These are phyloP conservation scores for Oenanthe javanica DNA, from an alignment of 140 eudicot species.

Conservation along the genomic window DNA sequence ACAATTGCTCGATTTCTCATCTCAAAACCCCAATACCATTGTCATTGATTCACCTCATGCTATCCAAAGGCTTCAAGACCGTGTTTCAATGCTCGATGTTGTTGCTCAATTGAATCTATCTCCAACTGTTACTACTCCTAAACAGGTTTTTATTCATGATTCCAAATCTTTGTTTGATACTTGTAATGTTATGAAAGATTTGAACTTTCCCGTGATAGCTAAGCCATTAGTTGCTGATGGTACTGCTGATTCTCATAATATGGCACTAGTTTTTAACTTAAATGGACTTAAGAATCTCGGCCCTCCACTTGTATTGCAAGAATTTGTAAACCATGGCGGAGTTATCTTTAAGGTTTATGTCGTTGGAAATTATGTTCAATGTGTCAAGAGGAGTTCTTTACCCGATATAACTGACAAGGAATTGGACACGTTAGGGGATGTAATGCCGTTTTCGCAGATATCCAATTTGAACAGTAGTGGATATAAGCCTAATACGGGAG, in stretches of 20 bases:
- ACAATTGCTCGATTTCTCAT: conserved; percentile 16
- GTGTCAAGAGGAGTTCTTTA: conserved; percentile 52
- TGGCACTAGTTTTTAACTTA: conserved; percentile 27
- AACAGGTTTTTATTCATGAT: conserved; percentile 29
- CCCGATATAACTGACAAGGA: conserved; percentile 42
- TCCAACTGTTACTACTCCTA: conserved; percentile 18
- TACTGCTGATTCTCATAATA: conserved; percentile 30
- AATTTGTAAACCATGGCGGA: conserved; percentile 70
- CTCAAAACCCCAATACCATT: conserved; percentile 20
- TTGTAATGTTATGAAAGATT: neutral
- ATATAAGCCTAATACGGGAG: conserved; percentile 27
- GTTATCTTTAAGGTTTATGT: conserved; percentile 64
- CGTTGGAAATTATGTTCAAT: conserved; percentile 39
- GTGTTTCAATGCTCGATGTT: conserved; percentile 53
- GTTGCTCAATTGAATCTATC: conserved; percentile 17
- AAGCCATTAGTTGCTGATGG: conserved; percentile 40
- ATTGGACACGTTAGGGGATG: conserved; percentile 17
- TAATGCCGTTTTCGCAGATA: conserved; percentile 48
- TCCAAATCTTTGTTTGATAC: neutral
- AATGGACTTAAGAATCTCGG: conserved; percentile 23
- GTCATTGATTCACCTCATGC: conserved; percentile 35
- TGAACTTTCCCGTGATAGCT: conserved; percentile 35
- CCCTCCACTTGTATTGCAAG: conserved; percentile 46
- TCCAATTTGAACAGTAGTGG: conserved; percentile 32
- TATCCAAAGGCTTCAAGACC: conserved; percentile 38